These are phyloP conservation scores for Dothistroma septosporum DNA, from an alignment of 2,329 filamentous ascomycete genomes.

Conservation along the genomic window DNA sequence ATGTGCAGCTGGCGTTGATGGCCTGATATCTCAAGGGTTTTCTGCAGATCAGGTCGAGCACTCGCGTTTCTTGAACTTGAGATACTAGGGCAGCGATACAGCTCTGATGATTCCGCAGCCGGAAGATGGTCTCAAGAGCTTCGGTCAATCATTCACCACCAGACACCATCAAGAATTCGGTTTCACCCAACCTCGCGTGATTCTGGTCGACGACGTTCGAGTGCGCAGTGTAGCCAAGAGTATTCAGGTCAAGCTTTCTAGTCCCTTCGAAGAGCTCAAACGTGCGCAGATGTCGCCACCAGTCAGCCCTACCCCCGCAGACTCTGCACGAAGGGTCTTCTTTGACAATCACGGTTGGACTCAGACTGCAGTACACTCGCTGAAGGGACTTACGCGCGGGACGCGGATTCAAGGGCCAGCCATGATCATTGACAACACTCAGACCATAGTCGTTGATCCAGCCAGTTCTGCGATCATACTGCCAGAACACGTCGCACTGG, in stretches of 20 bases:
- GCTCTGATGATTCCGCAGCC: conserved; percentile 86
- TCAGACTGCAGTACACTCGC: conserved; percentile 72
- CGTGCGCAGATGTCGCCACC: too few relatives aligned
- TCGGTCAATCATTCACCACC: conserved; percentile 75
- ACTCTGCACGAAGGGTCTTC: conserved; percentile 59
- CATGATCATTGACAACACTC: conserved; percentile 80
- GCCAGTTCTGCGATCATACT: conserved; percentile 71
- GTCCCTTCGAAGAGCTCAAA: conserved; percentile 66
- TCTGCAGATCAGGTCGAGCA: conserved; percentile 54
- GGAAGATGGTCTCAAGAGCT: conserved; percentile 65
- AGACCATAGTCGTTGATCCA: conserved; percentile 88
- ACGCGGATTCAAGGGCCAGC: conserved; percentile 74
- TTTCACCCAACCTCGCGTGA: conserved; percentile 78
- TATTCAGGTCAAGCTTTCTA: too few relatives aligned
- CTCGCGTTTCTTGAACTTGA: conserved; percentile 91
- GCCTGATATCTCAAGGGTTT: conserved; percentile 73
- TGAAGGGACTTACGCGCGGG: conserved; percentile 68
- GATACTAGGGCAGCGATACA: conserved; percentile 85
- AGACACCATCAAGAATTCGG: conserved; percentile 92
- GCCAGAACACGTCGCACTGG: conserved; percentile 86
- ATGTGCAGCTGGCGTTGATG: conserved; percentile 54
- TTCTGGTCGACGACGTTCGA: conserved; percentile 85
- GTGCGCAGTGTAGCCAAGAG: conserved; percentile 83
- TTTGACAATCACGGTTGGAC: conserved; percentile 75
- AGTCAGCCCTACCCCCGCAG: too few relatives aligned